phyloP scores from a whole-genome alignment of 495 filamentous ascomycete species.

The Podospora sp. region DNA sequence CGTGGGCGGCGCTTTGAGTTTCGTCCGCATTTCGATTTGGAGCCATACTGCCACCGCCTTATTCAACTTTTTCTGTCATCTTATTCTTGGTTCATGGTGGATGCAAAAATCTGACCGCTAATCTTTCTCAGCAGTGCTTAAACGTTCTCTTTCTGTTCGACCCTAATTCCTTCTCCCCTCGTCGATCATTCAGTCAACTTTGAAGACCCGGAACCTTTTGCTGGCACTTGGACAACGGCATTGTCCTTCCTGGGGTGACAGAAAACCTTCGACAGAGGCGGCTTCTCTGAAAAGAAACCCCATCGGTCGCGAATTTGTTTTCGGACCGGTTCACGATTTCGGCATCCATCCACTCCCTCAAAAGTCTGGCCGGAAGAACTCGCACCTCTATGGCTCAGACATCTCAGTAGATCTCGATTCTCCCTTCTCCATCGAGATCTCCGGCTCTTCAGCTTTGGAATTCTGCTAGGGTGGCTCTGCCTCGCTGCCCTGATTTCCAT shows the following conservation, averaged over 20 bases:
- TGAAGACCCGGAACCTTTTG: not conserved
- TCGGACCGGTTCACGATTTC: constrained; percentile 1
- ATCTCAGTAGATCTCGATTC: constrained; percentile 44
- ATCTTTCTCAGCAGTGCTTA: constrained; percentile 24
- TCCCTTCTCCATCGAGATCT: constrained; percentile 27
- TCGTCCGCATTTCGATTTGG: too few species aligned
- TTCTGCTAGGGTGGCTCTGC: constrained; percentile 28
- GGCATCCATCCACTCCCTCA: not conserved
- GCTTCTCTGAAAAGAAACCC: not conserved
- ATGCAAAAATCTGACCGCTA: not conserved
- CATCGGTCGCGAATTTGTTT: not conserved
- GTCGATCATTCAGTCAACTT: constrained; percentile 1
- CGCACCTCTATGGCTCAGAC: constrained; percentile 46
- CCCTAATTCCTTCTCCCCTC: constrained; percentile 3
- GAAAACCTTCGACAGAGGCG: not conserved
- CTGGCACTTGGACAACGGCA: not conserved
- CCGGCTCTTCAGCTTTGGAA: constrained; percentile 48
- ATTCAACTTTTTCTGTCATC: not conserved
- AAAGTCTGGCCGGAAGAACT: constrained; percentile 8
- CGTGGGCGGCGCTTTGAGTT: too few species aligned
- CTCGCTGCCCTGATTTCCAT: constrained; percentile 34
- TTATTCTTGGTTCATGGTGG: too few species aligned
- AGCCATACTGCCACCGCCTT: not conserved
- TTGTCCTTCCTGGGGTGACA: constrained; percentile 11
- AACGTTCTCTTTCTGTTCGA: constrained; percentile 33